These are phyloP conservation scores for Kluyveromyces lactis DNA, from an alignment of 805 yeast species.

Conservation along the genomic window DNA sequence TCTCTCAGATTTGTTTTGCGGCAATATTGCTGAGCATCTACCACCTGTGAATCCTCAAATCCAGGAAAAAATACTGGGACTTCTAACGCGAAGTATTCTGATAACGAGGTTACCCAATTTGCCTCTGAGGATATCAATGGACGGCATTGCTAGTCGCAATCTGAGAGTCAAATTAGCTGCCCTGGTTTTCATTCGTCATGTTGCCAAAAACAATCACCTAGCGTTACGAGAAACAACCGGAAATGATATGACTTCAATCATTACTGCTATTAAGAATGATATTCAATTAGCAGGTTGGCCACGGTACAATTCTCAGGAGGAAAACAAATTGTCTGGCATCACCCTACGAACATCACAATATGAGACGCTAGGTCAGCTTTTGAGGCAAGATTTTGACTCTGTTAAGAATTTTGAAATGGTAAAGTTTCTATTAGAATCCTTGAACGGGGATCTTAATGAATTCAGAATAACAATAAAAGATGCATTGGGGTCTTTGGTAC, in stretches of 20 bases:
- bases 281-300: slow-evolving; percentile 59
- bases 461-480: slow-evolving; percentile 64
- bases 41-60: slow-evolving; percentile 48
- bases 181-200: slow-evolving; percentile 58
- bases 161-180: slow-evolving; percentile 49
- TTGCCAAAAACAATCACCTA: slow-evolving; percentile 29
- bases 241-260: slow-evolving; percentile 22
- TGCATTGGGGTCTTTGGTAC: slow-evolving; percentile 51
- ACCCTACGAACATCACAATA: slow-evolving; percentile 54
- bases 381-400: slow-evolving; percentile 39
- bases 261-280: slow-evolving; percentile 46
- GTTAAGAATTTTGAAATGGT: slow-evolving; percentile 42
- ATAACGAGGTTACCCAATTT: slow-evolving; percentile 36
- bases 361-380: slow-evolving; percentile 67
- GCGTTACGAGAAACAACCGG: slow-evolving; percentile 3
- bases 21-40: slow-evolving; percentile 32
- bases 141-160: slow-evolving; percentile 49
- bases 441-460: slow-evolving; percentile 55
- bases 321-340: not conserved
- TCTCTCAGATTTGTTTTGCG: slow-evolving; percentile 43
- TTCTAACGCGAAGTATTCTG: slow-evolving; percentile 42
- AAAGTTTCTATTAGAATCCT: slow-evolving; percentile 61
- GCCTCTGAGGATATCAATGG: slow-evolving; percentile 43
- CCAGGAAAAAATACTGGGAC: slow-evolving; percentile 47
- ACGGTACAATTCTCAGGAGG: not conserved